phyloP scores from a whole-genome alignment of 257 asterid genomes.

The Linderniella brevidens region DNA sequence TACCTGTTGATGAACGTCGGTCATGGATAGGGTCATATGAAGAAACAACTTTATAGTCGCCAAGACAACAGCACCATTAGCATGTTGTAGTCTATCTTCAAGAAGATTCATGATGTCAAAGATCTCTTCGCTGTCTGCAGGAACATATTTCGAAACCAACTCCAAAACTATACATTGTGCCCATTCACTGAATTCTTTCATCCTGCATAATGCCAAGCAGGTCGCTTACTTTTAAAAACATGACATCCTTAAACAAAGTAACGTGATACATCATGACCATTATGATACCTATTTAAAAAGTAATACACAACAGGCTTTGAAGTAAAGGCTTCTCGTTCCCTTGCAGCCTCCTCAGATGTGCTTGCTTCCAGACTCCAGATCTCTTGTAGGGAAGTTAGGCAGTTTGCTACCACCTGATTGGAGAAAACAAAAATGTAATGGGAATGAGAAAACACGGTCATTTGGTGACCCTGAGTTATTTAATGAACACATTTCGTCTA shows the following conservation, averaged over 20 bases:
- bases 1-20: slow-evolving; percentile 99
- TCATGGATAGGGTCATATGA: slow-evolving; percentile 91
- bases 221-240: too few species aligned
- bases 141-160: slow-evolving; percentile 80
- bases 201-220: slow-evolving; percentile 27
- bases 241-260: slow-evolving; percentile 1
- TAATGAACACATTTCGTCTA: background rate
- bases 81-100: slow-evolving; percentile 99
- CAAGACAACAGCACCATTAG: slow-evolving; percentile 98
- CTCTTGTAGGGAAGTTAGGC: slow-evolving; percentile 79
- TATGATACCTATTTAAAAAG: slow-evolving; percentile 64
- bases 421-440: slow-evolving; percentile 10
- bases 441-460: background rate
- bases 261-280: background rate
- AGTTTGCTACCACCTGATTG: slow-evolving; percentile 79
- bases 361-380: slow-evolving; percentile 92
- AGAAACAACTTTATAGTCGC: slow-evolving; percentile 82
- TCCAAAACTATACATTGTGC: slow-evolving; percentile 91
- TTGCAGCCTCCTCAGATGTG: slow-evolving; percentile 74
- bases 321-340: slow-evolving; percentile 72
- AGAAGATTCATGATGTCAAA: slow-evolving; percentile 99
- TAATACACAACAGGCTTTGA: slow-evolving; percentile 77
- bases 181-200: slow-evolving; percentile 94
- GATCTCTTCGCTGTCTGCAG: slow-evolving; percentile 79
- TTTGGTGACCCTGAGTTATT: background rate